A percentile compares a stretch with the other conserved stretches of the same genome.
Evolutionary conservation across 2,329 filamentous ascomycete species (phyloP).

Genomic region (Alternaria sp.): DNA sequence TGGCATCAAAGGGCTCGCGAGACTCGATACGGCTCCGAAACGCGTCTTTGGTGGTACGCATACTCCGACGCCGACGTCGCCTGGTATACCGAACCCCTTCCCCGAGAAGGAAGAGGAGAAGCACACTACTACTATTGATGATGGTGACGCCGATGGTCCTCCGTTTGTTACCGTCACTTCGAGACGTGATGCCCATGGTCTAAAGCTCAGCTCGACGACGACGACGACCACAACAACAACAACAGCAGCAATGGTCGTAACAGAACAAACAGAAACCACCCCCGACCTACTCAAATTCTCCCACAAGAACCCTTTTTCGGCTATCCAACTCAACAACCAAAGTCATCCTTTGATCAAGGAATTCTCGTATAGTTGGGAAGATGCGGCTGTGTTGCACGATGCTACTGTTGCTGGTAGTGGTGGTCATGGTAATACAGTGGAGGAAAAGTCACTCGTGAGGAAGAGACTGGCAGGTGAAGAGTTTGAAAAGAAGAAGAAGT

Average conservation of each 20-base stretch:
- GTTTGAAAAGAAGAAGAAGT: constrained; percentile 37
- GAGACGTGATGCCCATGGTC: constrained; percentile 23
- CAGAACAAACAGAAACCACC: constrained; percentile 20
- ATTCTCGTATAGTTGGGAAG: constrained; percentile 44
- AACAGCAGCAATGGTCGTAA: too few relatives aligned
- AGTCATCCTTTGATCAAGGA: constrained; percentile 36
- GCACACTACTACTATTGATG: background rate
- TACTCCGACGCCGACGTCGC: background rate
- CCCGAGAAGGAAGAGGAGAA: too few relatives aligned
- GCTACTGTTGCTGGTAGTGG: constrained; percentile 19
- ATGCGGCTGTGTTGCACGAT: constrained; percentile 37
- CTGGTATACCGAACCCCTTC: background rate
- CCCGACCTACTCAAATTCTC: constrained; percentile 37
- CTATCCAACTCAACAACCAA: constrained; percentile 36
- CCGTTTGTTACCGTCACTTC: constrained; percentile 37
- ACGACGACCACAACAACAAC: background rate
- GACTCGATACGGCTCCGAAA: constrained; percentile 32
- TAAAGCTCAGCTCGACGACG: constrained; percentile 23
- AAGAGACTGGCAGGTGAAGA: constrained; percentile 39
- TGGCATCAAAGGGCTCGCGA: constrained; percentile 41
- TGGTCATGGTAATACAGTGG: constrained; percentile 7
- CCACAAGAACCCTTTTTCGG: constrained; percentile 37
- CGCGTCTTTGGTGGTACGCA: constrained; percentile 19
- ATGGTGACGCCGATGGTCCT: constrained; percentile 11
- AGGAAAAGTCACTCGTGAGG: constrained; percentile 24